These are phyloP conservation scores for Licmophora abbreviata DNA, from an alignment of 108 stramenopile species.

Conservation along the genomic window DNA sequence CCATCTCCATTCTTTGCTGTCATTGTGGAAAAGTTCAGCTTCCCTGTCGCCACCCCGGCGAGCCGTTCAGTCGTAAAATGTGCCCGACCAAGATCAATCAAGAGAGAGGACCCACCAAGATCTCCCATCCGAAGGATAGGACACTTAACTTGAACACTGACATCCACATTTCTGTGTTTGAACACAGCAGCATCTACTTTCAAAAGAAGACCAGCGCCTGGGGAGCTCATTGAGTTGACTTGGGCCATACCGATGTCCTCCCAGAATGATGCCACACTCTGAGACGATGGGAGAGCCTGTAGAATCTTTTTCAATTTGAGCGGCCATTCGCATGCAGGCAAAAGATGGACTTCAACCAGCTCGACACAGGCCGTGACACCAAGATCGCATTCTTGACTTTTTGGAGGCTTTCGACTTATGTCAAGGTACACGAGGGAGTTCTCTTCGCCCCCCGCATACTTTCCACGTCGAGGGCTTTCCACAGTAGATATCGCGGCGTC, in stretches of 20 bases:
- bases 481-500: neutral
- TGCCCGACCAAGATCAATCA: slow-evolving; percentile 41
- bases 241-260: slow-evolving; percentile 33
- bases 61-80: slow-evolving; percentile 37
- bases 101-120: slow-evolving; percentile 14
- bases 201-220: slow-evolving; percentile 19
- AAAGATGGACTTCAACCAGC: slow-evolving; percentile 18
- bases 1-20: neutral
- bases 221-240: slow-evolving; percentile 33
- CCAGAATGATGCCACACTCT: slow-evolving; percentile 36
- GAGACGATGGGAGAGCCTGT: neutral
- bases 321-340: slow-evolving; percentile 38
- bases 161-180: slow-evolving; percentile 40
- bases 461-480: neutral
- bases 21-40: neutral
- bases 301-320: slow-evolving; percentile 13
- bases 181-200: slow-evolving; percentile 28
- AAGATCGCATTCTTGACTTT: slow-evolving; percentile 11
- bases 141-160: slow-evolving; percentile 30
- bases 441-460: neutral
- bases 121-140: slow-evolving; percentile 35
- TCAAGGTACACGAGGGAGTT: slow-evolving; percentile 18
- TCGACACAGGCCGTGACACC: slow-evolving; percentile 14
- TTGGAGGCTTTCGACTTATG: slow-evolving; percentile 16
- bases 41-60: slow-evolving; percentile 20